A percentile compares a stretch with the other conserved stretches of the same genome.
phyloP scores from a whole-genome alignment of 2,329 filamentous ascomycete species.

The Ascochyta koolunga region DNA sequence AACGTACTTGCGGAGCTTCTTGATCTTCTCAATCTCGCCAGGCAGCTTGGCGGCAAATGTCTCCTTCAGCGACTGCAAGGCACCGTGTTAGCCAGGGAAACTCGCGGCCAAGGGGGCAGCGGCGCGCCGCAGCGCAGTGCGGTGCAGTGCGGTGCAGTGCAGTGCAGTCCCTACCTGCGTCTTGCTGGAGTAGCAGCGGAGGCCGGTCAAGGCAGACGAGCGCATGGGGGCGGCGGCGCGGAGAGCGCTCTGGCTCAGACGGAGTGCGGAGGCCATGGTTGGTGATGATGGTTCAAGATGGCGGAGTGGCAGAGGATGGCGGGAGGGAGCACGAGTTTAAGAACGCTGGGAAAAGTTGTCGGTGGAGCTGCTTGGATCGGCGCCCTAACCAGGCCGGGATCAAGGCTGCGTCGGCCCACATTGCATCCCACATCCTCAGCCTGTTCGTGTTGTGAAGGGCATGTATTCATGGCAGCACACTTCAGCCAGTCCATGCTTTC shows the following conservation, averaged over 20 bases:
- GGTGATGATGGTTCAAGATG: constrained; percentile 35
- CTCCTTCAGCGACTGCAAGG: constrained; percentile 87
- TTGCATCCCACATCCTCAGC: background rate
- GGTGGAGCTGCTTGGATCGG: constrained; percentile 19
- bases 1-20: constrained; percentile 89
- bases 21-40: constrained; percentile 98
- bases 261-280: constrained; percentile 83
- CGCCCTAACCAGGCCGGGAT: background rate
- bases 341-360: constrained; percentile 37
- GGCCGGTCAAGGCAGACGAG: constrained; percentile 78
- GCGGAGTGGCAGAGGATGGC: constrained; percentile 45
- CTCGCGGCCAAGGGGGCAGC: background rate
- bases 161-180: too few relatives aligned
- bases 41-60: constrained; percentile 96
- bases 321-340: constrained; percentile 38
- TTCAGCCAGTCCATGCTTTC: too few relatives aligned
- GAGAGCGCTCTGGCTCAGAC: constrained; percentile 80
- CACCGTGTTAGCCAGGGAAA: constrained; percentile 33
- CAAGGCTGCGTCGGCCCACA: background rate
- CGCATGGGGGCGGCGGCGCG: constrained; percentile 71
- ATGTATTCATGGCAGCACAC: background rate
- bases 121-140: constrained; percentile 33
- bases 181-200: constrained; percentile 93
- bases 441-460: too few relatives aligned
- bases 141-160: too few relatives aligned